phyloP scores from a whole-genome alignment of 1,284 basidiomycete species.

The Earliella scabrosa region DNA sequence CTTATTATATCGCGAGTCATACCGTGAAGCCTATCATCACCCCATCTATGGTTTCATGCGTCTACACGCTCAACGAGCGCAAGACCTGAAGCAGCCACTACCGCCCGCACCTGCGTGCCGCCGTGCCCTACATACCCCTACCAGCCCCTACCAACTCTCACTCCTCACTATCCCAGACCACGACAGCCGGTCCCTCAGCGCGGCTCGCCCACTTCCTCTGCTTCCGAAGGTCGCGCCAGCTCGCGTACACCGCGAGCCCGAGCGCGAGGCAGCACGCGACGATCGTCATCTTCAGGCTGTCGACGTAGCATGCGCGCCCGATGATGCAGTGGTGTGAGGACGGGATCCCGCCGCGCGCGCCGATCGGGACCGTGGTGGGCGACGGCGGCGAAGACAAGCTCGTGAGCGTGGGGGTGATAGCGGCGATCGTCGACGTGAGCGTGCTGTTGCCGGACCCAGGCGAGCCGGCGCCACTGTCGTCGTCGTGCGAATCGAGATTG shows the following conservation, averaged over 20 bases:
- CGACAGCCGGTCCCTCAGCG: conserved; percentile 18
- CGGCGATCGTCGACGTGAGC: neutral
- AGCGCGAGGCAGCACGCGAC: conserved; percentile 50
- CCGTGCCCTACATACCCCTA: neutral
- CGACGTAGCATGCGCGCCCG: conserved; percentile 56
- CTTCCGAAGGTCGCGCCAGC: conserved; percentile 47
- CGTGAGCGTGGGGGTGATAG: conserved; percentile 7
- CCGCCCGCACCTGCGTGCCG: neutral
- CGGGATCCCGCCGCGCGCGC: conserved; percentile 31
- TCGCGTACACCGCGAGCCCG: conserved; percentile 52
- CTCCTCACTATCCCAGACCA: conserved; percentile 35
- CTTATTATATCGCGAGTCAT: too few relatives aligned
- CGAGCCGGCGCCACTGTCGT: conserved; percentile 11
- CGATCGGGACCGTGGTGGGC: neutral
- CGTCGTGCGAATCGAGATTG: conserved; percentile 74
- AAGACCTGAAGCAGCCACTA: too few relatives aligned
- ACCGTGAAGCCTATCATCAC: neutral
- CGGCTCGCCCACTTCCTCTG: conserved; percentile 23
- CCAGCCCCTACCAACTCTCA: neutral
- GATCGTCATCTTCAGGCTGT: conserved; percentile 54
- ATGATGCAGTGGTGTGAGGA: conserved; percentile 49
- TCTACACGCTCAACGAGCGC: too few relatives aligned
- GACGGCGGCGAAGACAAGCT: neutral
- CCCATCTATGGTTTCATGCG: neutral
- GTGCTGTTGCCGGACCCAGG: neutral